phyloP scores from a whole-genome alignment of 768 basidiomycete genomes.

The Trametes elegans region DNA sequence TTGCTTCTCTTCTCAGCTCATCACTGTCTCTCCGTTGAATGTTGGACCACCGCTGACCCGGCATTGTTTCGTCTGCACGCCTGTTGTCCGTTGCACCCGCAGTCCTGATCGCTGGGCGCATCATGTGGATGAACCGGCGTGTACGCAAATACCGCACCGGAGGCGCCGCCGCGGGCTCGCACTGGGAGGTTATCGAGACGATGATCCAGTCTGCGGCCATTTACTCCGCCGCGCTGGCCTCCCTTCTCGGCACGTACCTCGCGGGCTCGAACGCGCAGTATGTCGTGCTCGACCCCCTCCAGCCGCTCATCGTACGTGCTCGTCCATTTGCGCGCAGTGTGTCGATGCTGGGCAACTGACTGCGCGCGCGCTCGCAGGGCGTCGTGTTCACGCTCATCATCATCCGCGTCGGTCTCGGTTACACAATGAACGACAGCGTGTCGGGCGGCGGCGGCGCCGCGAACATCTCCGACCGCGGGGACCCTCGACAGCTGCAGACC shows the following conservation, averaged over 20 bases:
- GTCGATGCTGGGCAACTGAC: background rate
- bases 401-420: conserved; percentile 19
- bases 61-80: background rate
- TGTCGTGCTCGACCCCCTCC: conserved; percentile 12
- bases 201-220: conserved; percentile 19
- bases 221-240: conserved; percentile 17
- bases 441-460: background rate
- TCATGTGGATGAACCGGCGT: conserved; percentile 15
- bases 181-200: conserved; percentile 18
- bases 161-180: conserved; percentile 1
- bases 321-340: background rate
- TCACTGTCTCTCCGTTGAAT: too few species aligned
- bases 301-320: conserved; percentile 19
- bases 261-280: conserved; percentile 21
- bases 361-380: background rate
- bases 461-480: background rate
- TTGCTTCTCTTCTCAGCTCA: background rate
- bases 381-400: conserved; percentile 20
- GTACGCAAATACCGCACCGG: conserved; percentile 6
- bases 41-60: too few species aligned
- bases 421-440: conserved; percentile 13
- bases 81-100: background rate
- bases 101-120: conserved; percentile 19
- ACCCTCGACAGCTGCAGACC: conserved; percentile 1
- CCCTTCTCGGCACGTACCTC: conserved; percentile 17